Evolutionary conservation across 495 filamentous ascomycete genomes (phyloP).

Genomic region (Penicillium bovifimosum): DNA sequence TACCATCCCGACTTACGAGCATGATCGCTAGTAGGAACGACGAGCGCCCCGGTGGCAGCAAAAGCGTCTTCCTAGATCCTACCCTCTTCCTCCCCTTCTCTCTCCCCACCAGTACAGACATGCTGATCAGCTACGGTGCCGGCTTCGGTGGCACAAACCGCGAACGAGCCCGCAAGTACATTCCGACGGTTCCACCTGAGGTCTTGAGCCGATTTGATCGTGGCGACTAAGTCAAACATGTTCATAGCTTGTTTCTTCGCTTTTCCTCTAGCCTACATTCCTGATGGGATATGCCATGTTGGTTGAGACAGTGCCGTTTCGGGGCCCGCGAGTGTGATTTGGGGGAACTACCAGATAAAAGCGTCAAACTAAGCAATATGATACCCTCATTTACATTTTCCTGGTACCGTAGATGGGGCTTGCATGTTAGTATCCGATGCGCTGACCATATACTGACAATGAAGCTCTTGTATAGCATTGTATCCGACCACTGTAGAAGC

Average conservation of each 20-base stretch:
- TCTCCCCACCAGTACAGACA: constrained; percentile 91
- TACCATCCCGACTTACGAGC: constrained; percentile 22
- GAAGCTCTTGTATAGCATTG: neutral
- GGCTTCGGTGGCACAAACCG: constrained; percentile 89
- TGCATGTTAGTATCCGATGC: neutral
- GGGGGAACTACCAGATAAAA: neutral
- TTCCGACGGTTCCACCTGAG: constrained; percentile 92
- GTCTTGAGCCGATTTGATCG: constrained; percentile 86
- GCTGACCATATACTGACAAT: neutral
- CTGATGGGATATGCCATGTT: neutral
- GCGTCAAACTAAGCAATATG: neutral
- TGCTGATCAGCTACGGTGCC: constrained; percentile 91
- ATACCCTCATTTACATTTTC: neutral
- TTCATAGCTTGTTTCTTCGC: neutral
- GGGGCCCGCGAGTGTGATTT: neutral
- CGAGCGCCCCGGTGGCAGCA: constrained; percentile 39
- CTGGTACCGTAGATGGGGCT: neutral
- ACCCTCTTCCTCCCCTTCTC: constrained; percentile 91
- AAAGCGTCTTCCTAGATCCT: constrained; percentile 69
- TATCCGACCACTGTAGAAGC: neutral
- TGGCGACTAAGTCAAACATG: constrained; percentile 17
- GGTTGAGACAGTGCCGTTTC: too few species aligned
- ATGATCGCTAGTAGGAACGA: constrained; percentile 19
- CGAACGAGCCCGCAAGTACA: constrained; percentile 89
- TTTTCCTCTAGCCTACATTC: neutral